Evolutionary conservation across 768 basidiomycete genomes (phyloP).

Genomic region (Pleurotus ostreatus): DNA sequence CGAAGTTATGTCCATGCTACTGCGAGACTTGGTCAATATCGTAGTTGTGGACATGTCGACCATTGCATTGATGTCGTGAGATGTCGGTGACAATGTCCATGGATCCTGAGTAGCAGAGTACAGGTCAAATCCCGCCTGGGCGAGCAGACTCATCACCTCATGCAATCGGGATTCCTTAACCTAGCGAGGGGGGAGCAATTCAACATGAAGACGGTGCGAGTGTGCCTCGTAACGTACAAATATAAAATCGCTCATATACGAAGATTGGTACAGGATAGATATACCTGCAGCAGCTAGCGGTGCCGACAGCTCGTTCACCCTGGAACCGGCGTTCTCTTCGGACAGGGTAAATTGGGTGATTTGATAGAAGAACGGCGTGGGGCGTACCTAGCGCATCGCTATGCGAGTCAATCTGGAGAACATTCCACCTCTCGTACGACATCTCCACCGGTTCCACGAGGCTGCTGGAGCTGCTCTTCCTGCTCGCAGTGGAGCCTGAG

Average conservation of each 20-base stretch:
- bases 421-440: constrained; percentile 72
- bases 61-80: constrained; percentile 20
- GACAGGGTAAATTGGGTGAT: constrained; percentile 10
- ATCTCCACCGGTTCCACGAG: constrained; percentile 55
- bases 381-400: constrained; percentile 62
- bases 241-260: constrained; percentile 81
- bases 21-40: constrained; percentile 46
- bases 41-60: constrained; percentile 19
- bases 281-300: constrained; percentile 75
- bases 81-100: constrained; percentile 15
- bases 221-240: constrained; percentile 45
- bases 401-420: constrained; percentile 79
- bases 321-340: constrained; percentile 64
- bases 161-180: constrained; percentile 64
- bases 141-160: constrained; percentile 59
- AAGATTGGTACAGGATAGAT: constrained; percentile 79
- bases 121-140: constrained; percentile 61
- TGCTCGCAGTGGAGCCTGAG: constrained; percentile 31
- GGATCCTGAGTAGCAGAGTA: constrained; percentile 41
- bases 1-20: constrained; percentile 29
- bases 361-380: constrained; percentile 2
- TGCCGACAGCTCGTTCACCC: constrained; percentile 73
- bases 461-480: constrained; percentile 19
- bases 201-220: constrained; percentile 11
- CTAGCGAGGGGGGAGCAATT: constrained; percentile 26